A percentile compares a stretch with the other conserved stretches of the same genome.
These are phyloP conservation scores for Zygoascus meyerae DNA, from an alignment of 1,139 yeast genomes.

Conservation along the genomic window DNA sequence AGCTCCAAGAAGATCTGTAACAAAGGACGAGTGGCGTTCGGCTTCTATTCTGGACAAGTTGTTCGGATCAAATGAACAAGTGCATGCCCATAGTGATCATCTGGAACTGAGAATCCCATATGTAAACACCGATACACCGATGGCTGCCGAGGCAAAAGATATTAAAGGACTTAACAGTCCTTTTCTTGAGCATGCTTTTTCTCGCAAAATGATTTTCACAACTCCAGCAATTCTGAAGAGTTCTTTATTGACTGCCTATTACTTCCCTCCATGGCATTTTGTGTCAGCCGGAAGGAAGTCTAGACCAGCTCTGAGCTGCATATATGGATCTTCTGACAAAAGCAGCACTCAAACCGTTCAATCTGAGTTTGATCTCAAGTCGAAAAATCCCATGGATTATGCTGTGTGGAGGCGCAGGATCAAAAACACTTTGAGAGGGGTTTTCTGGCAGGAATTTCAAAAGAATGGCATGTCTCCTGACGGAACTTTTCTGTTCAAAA, in stretches of 20 bases:
- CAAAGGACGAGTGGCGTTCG: background rate
- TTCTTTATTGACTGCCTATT: slow-evolving; percentile 24
- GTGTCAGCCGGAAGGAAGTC: slow-evolving; percentile 45
- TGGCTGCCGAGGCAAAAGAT: slow-evolving; percentile 17
- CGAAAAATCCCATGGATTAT: slow-evolving; percentile 38
- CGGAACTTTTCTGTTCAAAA: slow-evolving; percentile 7
- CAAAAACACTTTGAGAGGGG: slow-evolving; percentile 3
- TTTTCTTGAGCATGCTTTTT: slow-evolving; percentile 22
- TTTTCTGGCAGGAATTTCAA: slow-evolving; percentile 2
- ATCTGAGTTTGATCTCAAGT: slow-evolving; percentile 13
- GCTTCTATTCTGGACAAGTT: background rate
- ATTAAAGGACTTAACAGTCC: slow-evolving; percentile 26
- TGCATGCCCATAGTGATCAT: background rate
- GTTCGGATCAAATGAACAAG: background rate
- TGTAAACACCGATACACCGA: slow-evolving; percentile 21
- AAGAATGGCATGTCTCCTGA: slow-evolving; percentile 1
- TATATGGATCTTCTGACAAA: slow-evolving; percentile 22
- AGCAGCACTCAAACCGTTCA: slow-evolving; percentile 24
- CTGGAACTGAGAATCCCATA: slow-evolving; percentile 12
- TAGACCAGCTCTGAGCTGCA: slow-evolving; percentile 40
- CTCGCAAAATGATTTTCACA: slow-evolving; percentile 11
- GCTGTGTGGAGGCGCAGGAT: slow-evolving; percentile 32
- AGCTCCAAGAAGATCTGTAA: background rate
- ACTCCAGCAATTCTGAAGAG: slow-evolving; percentile 19
- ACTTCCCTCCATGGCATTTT: slow-evolving; percentile 44